These are phyloP conservation scores for Limnanthes douglasii DNA, from an alignment of 345 rosid genomes.

Conservation along the genomic window DNA sequence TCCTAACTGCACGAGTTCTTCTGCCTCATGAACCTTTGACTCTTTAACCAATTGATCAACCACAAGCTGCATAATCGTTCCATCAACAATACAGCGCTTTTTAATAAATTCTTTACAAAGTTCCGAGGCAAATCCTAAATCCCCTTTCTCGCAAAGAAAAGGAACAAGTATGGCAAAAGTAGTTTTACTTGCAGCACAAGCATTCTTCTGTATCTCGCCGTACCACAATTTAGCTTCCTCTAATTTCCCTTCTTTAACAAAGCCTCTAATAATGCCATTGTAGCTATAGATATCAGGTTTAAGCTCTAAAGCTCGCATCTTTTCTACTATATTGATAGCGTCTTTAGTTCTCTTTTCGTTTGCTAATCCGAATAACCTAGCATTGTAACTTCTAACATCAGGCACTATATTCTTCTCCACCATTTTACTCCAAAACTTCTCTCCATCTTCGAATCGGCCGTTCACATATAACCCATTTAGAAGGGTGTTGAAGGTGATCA, in stretches of 20 bases:
- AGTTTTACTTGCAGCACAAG: constrained; percentile 9
- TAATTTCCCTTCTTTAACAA: constrained; percentile 20
- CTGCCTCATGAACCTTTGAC: constrained; percentile 33
- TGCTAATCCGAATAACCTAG: constrained; percentile 36
- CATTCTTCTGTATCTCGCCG: constrained; percentile 20
- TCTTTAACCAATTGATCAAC: constrained; percentile 34
- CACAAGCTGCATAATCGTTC: constrained; percentile 24
- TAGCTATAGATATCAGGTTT: constrained; percentile 27
- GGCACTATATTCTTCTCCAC: constrained; percentile 22
- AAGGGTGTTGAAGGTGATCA: constrained; percentile 43
- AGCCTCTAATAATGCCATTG: constrained; percentile 46
- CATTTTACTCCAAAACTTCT: constrained; percentile 43
- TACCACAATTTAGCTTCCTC: constrained; percentile 39
- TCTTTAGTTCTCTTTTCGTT: constrained; percentile 20
- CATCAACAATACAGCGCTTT: constrained; percentile 10
- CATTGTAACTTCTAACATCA: constrained; percentile 41
- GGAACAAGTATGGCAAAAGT: constrained; percentile 25
- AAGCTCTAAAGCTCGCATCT: constrained; percentile 25
- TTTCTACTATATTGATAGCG: constrained; percentile 22
- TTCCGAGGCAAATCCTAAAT: constrained; percentile 29
- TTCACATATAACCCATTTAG: constrained; percentile 26
- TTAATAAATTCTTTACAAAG: constrained; percentile 24
- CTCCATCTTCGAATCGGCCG: constrained; percentile 35
- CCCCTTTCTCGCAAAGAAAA: constrained; percentile 35
- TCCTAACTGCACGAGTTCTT: constrained; percentile 31